Base-by-base conservation (phyloP, 23 red algal species). In the Gracilariopsis chorda region DNA sequence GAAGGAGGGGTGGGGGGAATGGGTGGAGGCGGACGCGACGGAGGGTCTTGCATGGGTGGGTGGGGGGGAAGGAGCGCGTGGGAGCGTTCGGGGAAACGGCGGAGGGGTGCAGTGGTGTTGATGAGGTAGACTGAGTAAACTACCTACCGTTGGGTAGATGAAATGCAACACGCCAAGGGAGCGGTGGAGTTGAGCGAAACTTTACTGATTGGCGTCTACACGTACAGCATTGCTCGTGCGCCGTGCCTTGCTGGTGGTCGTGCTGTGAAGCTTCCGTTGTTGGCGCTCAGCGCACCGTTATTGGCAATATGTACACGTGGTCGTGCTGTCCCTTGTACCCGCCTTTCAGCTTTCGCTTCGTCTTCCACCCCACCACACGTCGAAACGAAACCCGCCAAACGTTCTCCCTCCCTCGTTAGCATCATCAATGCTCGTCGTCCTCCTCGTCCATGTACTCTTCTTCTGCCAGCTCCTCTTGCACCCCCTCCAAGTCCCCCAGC, bases 401-500 rank as follows among this genome's bases (percentile, higher is more conserved):
- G 16, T n/a, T n/a, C 55, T 19, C 55, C 29, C 55, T 27, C 55
- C 55, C 7, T 9, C 4, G 55, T 4, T 5, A 7, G 55, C 55
- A 27, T 59, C 29, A 59, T 59, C 29, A 25, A n/a, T 73, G 47
- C 5, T 46, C 67, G n/a, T n/a, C n/a, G n/a, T n/a, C n/a, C 28
- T 73, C 67, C 40, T 73, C 67, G 39, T 73, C 67, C 33, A 73
- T 37, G 67, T 73, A 73, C 37, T 73, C 67, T 42, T 73, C 67
- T 23, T 73, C 67, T 42, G 67, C 67, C 37, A 73, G 3, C 25
- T 73, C 28, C 40, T 45, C 67, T 5, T 73, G 39, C 9, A 73
- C 67, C 20, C 67, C 67, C 1, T 73, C 40, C 67, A 73, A 23
- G 35, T 89, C 64, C 34, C 53, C 85, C 4, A 72, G 48, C 33